phyloP scores from a whole-genome alignment of 1,284 basidiomycete species.

The Trichosporon sp. region DNA sequence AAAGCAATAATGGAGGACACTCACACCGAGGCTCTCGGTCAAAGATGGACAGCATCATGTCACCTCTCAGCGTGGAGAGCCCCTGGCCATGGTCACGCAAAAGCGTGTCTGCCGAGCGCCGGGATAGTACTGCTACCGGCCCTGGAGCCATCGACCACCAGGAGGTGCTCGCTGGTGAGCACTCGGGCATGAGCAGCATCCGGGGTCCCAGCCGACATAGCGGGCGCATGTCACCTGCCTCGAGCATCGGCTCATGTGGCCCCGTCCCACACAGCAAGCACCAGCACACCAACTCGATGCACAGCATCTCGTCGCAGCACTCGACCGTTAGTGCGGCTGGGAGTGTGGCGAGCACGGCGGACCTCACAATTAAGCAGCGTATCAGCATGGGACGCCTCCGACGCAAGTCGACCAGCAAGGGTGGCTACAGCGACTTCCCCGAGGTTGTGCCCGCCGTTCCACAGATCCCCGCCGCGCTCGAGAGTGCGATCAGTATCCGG shows the following conservation, averaged over 20 bases:
- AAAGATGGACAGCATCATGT: conserved; percentile 7
- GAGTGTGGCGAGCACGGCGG: not conserved
- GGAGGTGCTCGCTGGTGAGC: not conserved
- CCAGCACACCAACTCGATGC: not conserved
- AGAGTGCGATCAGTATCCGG: not conserved
- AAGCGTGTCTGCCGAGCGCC: not conserved
- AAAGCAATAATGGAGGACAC: conserved; percentile 2
- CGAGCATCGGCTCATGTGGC: not conserved
- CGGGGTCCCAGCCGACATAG: not conserved
- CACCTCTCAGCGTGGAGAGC: not conserved
- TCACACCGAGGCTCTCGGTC: conserved; percentile 6
- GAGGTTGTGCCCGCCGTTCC: not conserved
- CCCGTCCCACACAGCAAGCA: not conserved
- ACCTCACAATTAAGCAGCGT: not conserved
- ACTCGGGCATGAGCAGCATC: not conserved
- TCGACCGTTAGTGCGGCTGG: not conserved
- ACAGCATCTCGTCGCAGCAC: not conserved
- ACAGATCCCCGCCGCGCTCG: not conserved
- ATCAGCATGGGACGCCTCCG: not conserved
- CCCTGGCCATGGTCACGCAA: conserved; percentile 17
- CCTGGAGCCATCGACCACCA: not conserved
- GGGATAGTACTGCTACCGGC: not conserved
- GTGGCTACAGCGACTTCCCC: not conserved
- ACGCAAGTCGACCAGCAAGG: not conserved
- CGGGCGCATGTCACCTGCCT: not conserved